Percentiles rank a stretch among this genome's conserved stretches.
phyloP scores from a whole-genome alignment of 495 filamentous ascomycete species.

The Apodospora peruviana region DNA sequence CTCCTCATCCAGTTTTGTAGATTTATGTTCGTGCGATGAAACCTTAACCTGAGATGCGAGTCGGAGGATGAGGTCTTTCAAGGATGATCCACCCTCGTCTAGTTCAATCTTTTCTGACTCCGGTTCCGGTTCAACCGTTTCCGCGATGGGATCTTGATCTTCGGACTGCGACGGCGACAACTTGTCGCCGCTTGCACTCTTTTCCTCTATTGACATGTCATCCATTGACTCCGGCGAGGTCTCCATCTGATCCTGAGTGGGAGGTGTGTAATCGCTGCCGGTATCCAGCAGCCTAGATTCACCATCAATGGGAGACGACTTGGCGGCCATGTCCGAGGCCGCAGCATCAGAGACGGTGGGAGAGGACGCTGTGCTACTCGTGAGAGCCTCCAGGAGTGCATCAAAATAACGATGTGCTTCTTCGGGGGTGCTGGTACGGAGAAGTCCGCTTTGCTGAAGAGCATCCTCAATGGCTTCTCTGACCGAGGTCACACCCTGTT shows the following conservation, averaged over 20 bases:
- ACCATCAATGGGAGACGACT: neutral
- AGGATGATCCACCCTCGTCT: slow-evolving; percentile 10
- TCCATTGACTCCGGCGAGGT: no score
- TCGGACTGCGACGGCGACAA: no score
- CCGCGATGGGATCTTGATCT: slow-evolving; percentile 7
- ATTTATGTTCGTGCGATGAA: slow-evolving; percentile 1
- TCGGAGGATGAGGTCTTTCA: slow-evolving; percentile 25
- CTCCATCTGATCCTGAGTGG: neutral
- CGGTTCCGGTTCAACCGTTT: slow-evolving; percentile 9
- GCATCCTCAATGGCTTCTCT: slow-evolving; percentile 40
- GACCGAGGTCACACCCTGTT: slow-evolving; percentile 36
- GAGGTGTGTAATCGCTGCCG: neutral
- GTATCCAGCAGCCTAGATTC: neutral
- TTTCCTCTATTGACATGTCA: no score
- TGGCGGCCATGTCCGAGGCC: neutral
- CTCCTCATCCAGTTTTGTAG: neutral
- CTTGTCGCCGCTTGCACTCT: no score
- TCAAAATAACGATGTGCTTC: slow-evolving; percentile 35
- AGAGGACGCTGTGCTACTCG: slow-evolving; percentile 3
- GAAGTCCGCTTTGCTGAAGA: slow-evolving; percentile 36
- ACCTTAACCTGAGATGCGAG: slow-evolving; percentile 12
- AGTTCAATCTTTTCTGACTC: slow-evolving; percentile 2
- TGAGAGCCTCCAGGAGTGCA: slow-evolving; percentile 35
- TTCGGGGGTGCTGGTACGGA: slow-evolving; percentile 25
- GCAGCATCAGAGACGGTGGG: neutral